Conservation (phyloP, 306 rosid genomes). For the Citrullus mucosospermus region DNA sequence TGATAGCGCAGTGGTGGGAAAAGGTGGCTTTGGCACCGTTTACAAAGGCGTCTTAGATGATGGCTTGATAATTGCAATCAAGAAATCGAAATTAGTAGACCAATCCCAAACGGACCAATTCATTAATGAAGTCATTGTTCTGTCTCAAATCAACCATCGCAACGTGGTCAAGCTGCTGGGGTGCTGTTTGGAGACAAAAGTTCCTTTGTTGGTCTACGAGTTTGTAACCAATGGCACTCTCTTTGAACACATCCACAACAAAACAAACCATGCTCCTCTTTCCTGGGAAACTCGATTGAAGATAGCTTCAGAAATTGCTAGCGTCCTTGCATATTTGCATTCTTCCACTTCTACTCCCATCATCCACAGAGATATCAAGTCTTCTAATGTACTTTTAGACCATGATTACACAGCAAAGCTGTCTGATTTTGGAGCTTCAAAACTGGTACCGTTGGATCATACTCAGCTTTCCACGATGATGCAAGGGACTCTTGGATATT, state of each 20-base stretch:
- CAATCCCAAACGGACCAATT: conserved; percentile 25
- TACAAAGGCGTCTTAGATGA: conserved; percentile 17
- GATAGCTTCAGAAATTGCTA: conserved; percentile 27
- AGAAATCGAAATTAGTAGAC: conserved; percentile 23
- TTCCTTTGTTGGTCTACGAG: conserved; percentile 37
- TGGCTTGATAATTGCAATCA: conserved; percentile 14
- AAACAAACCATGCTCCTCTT: not conserved
- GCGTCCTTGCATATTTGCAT: conserved; percentile 34
- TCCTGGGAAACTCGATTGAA: conserved; percentile 21
- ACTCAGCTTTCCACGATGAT: conserved; percentile 19
- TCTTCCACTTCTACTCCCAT: conserved; percentile 24
- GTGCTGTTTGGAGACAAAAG: conserved; percentile 31
- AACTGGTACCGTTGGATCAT: conserved; percentile 26
- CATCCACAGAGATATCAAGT: conserved; percentile 36
- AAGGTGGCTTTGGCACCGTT: conserved; percentile 27
- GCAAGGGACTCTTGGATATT: conserved; percentile 37
- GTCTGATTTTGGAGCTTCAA: conserved; percentile 35
- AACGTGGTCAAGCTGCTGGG: conserved; percentile 37
- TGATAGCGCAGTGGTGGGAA: conserved; percentile 18
- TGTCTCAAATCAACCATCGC: conserved; percentile 35
- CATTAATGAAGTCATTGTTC: conserved; percentile 27
- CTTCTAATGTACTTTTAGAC: conserved; percentile 32
- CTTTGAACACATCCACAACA: conserved; percentile 11
- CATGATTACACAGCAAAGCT: conserved; percentile 21
- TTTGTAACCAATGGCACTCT: conserved; percentile 26